Evolutionary conservation across 139 green algal genomes (phyloP), one percentile per base, ranked within the genome.

Genomic region (Trebouxia sp.): DNA sequence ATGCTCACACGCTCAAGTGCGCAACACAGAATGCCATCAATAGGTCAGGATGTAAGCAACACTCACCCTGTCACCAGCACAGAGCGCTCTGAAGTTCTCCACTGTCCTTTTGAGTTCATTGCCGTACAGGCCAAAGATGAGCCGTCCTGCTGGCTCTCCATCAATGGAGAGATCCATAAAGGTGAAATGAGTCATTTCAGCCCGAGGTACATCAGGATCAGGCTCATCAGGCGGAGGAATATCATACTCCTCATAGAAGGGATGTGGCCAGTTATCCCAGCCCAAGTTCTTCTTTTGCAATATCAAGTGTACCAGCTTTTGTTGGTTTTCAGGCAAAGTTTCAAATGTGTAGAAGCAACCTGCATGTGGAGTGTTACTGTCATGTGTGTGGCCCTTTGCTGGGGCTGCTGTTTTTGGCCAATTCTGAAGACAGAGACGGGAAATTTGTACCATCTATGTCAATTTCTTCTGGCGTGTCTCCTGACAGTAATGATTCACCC

Each of bases 141-240:
- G 1, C 12, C 55, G 50, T 24, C 76, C 76, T 42, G 55, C 30
- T 5, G 76, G 37, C 7, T 42, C 55, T 41, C 38, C 76, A 26
- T 72, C 89, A 15, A 94, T 91, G 72, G 90, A 87, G 41, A 94
- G 58, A 35, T 94, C 89, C 39, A 94, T 89, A 65, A 83, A 93
- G 1, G 91, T 87, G 84, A n/a, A 37, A 32, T 77, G 41, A 15
- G 76, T 75, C 24, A 81, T n/a, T n/a, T n/a, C n/a, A n/a, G n/a
- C n/a, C n/a, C n/a, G n/a, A n/a, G n/a, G n/a, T n/a, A n/a, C n/a
- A n/a, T n/a, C n/a, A n/a, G n/a, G n/a, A n/a, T n/a, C 55, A 22
- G 37, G 9, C 6, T 11, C 38, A 43, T 74, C 35, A 26, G 62
- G 14, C 5, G 32, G 6, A n/a, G n/a, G n/a, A n/a, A n/a, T n/a